Base-by-base conservation (phyloP, 257 asterid genomes). In the Mitragyna speciosa region DNA sequence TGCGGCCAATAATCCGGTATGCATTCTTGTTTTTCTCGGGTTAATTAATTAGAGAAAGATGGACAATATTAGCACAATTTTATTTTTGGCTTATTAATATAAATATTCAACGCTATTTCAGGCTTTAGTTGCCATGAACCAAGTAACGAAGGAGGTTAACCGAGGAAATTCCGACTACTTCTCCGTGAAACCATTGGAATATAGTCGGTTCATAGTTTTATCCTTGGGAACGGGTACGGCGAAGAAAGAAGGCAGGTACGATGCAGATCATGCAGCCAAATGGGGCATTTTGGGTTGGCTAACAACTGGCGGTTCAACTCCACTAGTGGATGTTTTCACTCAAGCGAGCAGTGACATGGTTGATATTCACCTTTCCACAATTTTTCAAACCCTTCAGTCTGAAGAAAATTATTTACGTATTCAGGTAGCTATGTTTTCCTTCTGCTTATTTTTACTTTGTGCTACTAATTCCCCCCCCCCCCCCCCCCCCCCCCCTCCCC, bases 1-100 rank as follows among this genome's bases (percentile, higher is more conserved):
- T 36, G 89, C 86, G 7, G 91, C 94, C 6, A 87, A 90, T 73
- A 90, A 90, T 87, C 94, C 94, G 36, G 92, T 89, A 84, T 3
- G 17, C 89, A 10, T 86, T 89, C 88, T 87, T 2, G 4, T 67
- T 10, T 43, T 69, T 69, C 0, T 22, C 28, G 3, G 20, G 31
- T 26, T 16, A 41, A 9, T 24, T 61, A 24, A 9, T 24, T 61
- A 22, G 67, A 61, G 31, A 61, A 59, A 22, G 14, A 0, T 9
- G 17, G 31, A 9, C 31, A 22, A 2, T 58, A 20, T 58, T 22
- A 58, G 12, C 30, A 59, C 12, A 59, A 24, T 8, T 61, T 61
- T 36, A 0, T 61, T n/a, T 28, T 56, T n/a, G n/a, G 8, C 8
- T 10, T 5, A 61, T n/a, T 61, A n/a, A 24, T 7, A 12, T n/a